phyloP scores from a whole-genome alignment of 2,329 filamentous ascomycete species.

The Leptographium flavum region DNA sequence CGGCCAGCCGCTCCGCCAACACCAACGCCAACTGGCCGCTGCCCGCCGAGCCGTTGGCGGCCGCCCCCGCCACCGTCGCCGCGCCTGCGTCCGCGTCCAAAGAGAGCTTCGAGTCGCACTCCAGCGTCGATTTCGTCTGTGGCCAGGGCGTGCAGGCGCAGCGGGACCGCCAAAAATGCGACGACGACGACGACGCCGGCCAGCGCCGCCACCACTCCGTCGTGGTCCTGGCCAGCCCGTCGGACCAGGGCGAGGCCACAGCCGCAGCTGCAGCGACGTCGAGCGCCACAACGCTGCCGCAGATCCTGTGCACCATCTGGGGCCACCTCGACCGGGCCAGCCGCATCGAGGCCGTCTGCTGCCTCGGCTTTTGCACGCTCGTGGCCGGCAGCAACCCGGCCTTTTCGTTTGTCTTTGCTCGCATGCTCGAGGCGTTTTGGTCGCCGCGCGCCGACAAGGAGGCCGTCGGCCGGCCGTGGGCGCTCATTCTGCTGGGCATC shows the following conservation, averaged over 20 bases:
- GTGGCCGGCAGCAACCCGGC: constrained; percentile 50
- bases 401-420: constrained; percentile 65
- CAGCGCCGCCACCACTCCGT: too few relatives aligned
- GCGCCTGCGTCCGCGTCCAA: background rate
- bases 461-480: constrained; percentile 46
- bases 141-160: constrained; percentile 5
- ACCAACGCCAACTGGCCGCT: background rate
- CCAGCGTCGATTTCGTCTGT: constrained; percentile 5
- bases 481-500: constrained; percentile 53
- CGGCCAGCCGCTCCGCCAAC: background rate
- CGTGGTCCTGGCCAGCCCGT: too few relatives aligned
- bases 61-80: too few relatives aligned
- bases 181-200: too few relatives aligned
- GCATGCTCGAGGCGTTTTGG: constrained; percentile 59
- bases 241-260: too few relatives aligned
- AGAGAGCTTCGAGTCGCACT: background rate
- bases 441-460: constrained; percentile 23
- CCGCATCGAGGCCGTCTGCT: constrained; percentile 41
- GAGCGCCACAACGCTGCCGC: background rate
- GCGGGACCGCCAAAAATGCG: constrained; percentile 1
- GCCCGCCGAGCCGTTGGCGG: background rate
- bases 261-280: background rate
- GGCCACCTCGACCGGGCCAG: constrained; percentile 40
- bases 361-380: constrained; percentile 44
- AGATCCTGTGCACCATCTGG: constrained; percentile 43